Percentiles rank a stretch among this genome's conserved stretches.
These are phyloP conservation scores for Solanum pinnatisectum DNA, from an alignment of 257 asterid species.

Conservation along the genomic window DNA sequence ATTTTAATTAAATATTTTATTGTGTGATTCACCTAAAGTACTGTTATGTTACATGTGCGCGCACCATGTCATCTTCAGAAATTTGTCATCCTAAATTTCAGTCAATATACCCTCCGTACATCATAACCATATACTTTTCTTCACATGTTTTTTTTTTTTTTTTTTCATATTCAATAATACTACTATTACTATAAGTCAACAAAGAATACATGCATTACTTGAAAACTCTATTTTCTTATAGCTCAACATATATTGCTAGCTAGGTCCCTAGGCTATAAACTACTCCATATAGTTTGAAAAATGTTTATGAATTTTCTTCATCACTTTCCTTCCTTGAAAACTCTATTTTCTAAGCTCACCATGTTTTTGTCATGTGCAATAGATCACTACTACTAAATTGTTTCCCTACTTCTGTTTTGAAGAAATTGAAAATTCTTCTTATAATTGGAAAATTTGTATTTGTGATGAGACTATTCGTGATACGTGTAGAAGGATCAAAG, in stretches of 20 bases:
- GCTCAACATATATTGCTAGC: neutral
- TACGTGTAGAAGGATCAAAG: neutral
- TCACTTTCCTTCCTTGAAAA: neutral
- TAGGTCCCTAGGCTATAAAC: neutral
- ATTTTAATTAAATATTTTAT: too few relatives aligned
- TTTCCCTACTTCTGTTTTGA: neutral
- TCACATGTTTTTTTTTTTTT: neutral
- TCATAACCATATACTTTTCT: neutral
- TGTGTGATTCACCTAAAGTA: neutral
- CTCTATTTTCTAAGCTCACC: neutral
- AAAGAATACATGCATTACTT: neutral
- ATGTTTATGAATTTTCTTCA: neutral
- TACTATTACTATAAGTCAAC: neutral
- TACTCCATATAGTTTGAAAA: neutral
- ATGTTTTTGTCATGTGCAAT: neutral
- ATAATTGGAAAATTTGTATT: too few relatives aligned
- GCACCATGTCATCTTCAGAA: too few relatives aligned
- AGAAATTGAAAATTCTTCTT: too few relatives aligned
- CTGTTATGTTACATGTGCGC: neutral
- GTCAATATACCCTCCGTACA: neutral
- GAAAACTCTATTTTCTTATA: neutral
- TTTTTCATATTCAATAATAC: neutral
- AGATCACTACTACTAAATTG: neutral
- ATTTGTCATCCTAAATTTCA: neutral
- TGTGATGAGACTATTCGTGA: neutral